Conservation (phyloP, 2,329 filamentous ascomycete genomes). For the Nigrospora sphaerica region DNA sequence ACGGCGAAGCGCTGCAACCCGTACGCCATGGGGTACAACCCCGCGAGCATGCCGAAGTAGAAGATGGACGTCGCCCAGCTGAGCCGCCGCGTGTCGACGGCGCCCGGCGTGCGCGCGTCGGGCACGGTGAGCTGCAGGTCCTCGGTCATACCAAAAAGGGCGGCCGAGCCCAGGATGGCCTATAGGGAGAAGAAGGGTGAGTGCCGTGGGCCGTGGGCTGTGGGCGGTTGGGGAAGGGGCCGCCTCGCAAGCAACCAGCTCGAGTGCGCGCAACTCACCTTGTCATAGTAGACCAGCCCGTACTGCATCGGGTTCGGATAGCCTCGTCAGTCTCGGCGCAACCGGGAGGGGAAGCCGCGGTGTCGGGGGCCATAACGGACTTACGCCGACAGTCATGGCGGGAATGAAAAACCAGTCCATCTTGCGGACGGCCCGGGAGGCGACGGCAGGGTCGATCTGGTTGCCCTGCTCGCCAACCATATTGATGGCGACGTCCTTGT, state of each 20-base stretch:
- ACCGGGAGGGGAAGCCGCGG: neutral
- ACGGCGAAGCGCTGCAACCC: slow-evolving; percentile 61
- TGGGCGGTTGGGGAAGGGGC: too few species aligned
- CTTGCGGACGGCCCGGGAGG: slow-evolving; percentile 53
- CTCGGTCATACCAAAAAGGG: slow-evolving; percentile 68
- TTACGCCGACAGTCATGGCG: slow-evolving; percentile 50
- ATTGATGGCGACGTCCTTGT: slow-evolving; percentile 48
- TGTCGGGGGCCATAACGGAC: slow-evolving; percentile 3
- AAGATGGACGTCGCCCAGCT: slow-evolving; percentile 74
- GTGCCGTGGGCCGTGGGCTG: too few species aligned
- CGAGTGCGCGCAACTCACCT: slow-evolving; percentile 27
- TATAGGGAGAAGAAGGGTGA: slow-evolving; percentile 15
- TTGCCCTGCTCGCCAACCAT: slow-evolving; percentile 52
- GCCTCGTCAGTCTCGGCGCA: neutral
- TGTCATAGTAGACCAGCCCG: slow-evolving; percentile 65
- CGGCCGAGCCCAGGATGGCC: slow-evolving; percentile 67
- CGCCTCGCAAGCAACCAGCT: neutral
- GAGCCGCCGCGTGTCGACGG: slow-evolving; percentile 58
- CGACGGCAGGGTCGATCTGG: slow-evolving; percentile 45
- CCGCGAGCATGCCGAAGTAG: slow-evolving; percentile 73
- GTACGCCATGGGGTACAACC: slow-evolving; percentile 68
- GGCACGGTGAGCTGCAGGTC: slow-evolving; percentile 56
- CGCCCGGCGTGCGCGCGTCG: slow-evolving; percentile 38
- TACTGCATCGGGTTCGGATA: slow-evolving; percentile 33
- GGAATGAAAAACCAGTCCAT: slow-evolving; percentile 63